Base-by-base conservation (phyloP, 2,329 filamentous ascomycete genomes). In the Fusarium protoensiforme region DNA sequence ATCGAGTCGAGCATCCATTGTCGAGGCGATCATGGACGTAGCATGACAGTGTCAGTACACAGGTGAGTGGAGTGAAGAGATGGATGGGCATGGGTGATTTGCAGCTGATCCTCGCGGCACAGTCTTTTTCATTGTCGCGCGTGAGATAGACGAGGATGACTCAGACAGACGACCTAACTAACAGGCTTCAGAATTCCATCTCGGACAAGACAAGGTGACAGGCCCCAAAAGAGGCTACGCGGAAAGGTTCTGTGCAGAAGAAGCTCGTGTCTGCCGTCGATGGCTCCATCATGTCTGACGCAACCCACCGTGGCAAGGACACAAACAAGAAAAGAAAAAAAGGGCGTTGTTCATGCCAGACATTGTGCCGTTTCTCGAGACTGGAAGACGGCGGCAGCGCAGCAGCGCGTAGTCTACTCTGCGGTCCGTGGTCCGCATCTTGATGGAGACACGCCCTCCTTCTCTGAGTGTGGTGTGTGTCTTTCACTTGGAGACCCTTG, bases 61-160 rank as follows among this genome's bases (percentile, higher is more conserved):
- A 33, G 59, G 64, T 29, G 54, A 53, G 66, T 67, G 70, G 70
- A 71, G 61, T 51, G 27, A 56, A 43, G 54, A 46, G 35, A 61
- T 61, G 68, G 46, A 31, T 51, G 46, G 60, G 51, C 29, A 62
- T 62, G 67, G 60, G 69, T 72, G 72, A 70, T 75, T 67, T 67
- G 71, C 72, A 67, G 67, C 62, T 59, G 71, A 65, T 68, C 70
- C 64, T 74, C 67, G 71, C 54, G 71, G 67, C 67, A 74, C 69
- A 65, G 69, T 61, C 31, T 69, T 22, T 22, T 58, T 38, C 54
- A 39, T 66, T 75, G 43, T 72, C 71, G 73, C 68, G 67, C 64
- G 58, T 69, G 65, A 68, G 75, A 77, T 73, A 75, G 65, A 75
- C 71, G 71, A 75, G 67, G 68, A 68, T 72, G 68, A 73, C 72